Evolutionary conservation across 192 early-diverging fungal species (phyloP).

Genomic region (Pilaira anomala): DNA sequence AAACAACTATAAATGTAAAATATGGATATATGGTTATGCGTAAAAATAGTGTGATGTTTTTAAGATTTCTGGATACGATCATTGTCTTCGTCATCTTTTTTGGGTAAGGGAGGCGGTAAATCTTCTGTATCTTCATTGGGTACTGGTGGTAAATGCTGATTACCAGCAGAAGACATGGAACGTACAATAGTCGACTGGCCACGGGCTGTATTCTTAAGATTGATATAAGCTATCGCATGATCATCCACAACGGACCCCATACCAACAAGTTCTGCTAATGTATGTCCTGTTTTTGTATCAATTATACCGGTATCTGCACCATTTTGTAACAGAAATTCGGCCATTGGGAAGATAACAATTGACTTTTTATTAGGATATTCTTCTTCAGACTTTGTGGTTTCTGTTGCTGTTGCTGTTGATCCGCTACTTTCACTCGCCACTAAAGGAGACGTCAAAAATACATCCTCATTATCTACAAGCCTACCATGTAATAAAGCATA

Average conservation of each 20-base stretch:
- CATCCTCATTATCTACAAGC: background rate
- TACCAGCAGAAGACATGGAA: too few species aligned
- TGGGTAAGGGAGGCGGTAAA: too few species aligned
- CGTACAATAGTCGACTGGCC: constrained; percentile 17
- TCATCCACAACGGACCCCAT: constrained; percentile 15
- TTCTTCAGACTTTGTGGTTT: background rate
- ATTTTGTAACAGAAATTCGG: constrained; percentile 64
- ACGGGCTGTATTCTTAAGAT: constrained; percentile 24
- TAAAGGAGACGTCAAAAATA: background rate
- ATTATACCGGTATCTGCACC: constrained; percentile 40
- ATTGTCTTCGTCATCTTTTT: too few species aligned
- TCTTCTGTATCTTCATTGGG: too few species aligned
- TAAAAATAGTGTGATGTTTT: too few species aligned
- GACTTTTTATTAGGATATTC: background rate
- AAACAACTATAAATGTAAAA: too few species aligned
- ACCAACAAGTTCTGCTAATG: constrained; percentile 21
- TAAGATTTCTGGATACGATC: too few species aligned
- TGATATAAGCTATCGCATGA: constrained; percentile 29
- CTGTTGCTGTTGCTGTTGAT: background rate
- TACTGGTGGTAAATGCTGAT: too few species aligned
- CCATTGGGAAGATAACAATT: constrained; percentile 43
- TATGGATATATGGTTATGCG: too few species aligned
- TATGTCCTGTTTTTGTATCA: constrained; percentile 25
- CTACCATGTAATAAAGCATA: constrained; percentile 13
- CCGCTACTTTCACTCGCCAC: background rate